Conservation (phyloP, 2,329 filamentous ascomycete genomes). For the Penicillium sp. region DNA sequence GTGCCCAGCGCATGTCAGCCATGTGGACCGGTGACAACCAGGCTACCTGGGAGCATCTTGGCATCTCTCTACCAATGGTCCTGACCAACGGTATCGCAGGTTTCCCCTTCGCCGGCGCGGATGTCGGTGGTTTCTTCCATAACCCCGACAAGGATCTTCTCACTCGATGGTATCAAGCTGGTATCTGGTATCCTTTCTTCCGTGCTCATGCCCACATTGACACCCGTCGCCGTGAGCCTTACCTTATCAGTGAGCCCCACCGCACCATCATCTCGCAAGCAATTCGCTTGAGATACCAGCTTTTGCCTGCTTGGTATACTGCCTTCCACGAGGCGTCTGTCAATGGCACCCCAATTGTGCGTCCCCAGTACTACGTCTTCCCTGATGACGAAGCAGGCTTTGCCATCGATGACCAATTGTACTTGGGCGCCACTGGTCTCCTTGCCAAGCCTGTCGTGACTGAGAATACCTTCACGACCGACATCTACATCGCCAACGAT, state of each 20-base stretch:
- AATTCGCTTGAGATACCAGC: conserved; percentile 82
- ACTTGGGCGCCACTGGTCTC: conserved; percentile 83
- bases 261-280: conserved; percentile 84
- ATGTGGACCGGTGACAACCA: conserved; percentile 99
- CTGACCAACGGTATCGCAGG: conserved; percentile 90
- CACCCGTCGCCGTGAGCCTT: conserved; percentile 90
- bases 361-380: conserved; percentile 91
- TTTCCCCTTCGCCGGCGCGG: conserved; percentile 91
- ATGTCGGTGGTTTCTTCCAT: conserved; percentile 97
- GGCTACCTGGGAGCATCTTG: conserved; percentile 87
- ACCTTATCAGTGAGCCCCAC: conserved; percentile 83
- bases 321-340: conserved; percentile 88
- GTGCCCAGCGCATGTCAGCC: conserved; percentile 84
- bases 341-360: conserved; percentile 82
- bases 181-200: conserved; percentile 98
- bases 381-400: conserved; percentile 87
- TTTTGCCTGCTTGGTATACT: conserved; percentile 95
- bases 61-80: conserved; percentile 89
- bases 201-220: conserved; percentile 97
- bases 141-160: conserved; percentile 92
- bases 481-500: conserved; percentile 86
- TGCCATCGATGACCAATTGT: conserved; percentile 88
- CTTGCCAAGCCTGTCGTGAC: conserved; percentile 89
- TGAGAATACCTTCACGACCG: conserved; percentile 71
- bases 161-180: conserved; percentile 94